These are phyloP conservation scores for Pisolithus albus DNA, from an alignment of 768 basidiomycete species.

Conservation along the genomic window DNA sequence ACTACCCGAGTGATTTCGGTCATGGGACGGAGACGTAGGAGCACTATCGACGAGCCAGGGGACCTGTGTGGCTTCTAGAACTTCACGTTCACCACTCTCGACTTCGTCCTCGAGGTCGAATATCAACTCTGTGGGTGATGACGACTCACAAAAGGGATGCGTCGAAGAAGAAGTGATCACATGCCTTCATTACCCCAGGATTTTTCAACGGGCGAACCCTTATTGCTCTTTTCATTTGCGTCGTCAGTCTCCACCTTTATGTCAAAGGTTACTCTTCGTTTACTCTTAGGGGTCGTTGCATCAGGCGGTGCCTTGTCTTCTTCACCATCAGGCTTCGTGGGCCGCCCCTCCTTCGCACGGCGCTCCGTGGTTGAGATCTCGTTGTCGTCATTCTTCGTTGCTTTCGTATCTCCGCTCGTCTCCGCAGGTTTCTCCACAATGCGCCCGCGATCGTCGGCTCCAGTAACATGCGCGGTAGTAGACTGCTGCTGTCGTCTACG, in stretches of 20 bases:
- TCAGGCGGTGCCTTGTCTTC: slow-evolving; percentile 16
- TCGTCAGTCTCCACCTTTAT: slow-evolving; percentile 49
- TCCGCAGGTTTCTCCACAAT: slow-evolving; percentile 4
- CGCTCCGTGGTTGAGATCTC: slow-evolving; percentile 6
- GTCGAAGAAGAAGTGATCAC: slow-evolving; percentile 10
- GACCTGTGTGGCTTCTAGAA: slow-evolving; percentile 28
- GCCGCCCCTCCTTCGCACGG: slow-evolving; percentile 7
- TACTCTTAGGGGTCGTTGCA: slow-evolving; percentile 40
- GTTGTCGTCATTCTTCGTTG: slow-evolving; percentile 5
- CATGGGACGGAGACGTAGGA: slow-evolving; percentile 18
- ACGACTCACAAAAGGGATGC: background rate
- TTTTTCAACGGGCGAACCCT: slow-evolving; percentile 17
- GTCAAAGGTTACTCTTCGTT: slow-evolving; percentile 70
- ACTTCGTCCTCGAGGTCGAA: slow-evolving; percentile 61
- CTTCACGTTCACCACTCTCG: slow-evolving; percentile 22
- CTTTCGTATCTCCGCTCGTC: slow-evolving; percentile 8
- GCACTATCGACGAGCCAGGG: slow-evolving; percentile 31
- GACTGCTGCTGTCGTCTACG: slow-evolving; percentile 17
- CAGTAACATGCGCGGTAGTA: slow-evolving; percentile 1
- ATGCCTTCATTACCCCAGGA: slow-evolving; percentile 40
- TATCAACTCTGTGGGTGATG: slow-evolving; percentile 45
- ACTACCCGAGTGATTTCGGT: slow-evolving; percentile 23
- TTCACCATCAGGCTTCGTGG: slow-evolving; percentile 16
- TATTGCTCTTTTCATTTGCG: slow-evolving; percentile 27
- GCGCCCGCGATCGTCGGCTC: slow-evolving; percentile 8